A percentile compares a stretch with the other conserved stretches of the same genome.
Conservation (phyloP, 352 stramenopile genomes). For the Phytophthora pseudosyringae region DNA sequence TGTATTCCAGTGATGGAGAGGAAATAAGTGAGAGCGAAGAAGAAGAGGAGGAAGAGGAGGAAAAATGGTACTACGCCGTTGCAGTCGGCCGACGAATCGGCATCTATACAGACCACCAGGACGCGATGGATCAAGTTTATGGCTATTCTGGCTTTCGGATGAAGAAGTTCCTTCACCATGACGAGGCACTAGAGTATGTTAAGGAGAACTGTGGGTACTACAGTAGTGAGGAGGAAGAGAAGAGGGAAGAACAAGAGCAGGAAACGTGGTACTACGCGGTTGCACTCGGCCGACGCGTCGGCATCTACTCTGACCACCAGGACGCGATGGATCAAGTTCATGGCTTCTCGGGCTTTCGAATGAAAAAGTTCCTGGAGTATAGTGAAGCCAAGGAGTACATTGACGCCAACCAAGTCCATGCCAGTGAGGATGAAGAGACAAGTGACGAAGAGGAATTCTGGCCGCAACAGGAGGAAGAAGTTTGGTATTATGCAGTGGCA, state of each 20-base stretch:
- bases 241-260: constrained; percentile 24
- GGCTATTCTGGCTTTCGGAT: constrained; percentile 53
- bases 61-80: constrained; percentile 51
- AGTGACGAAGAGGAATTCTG: constrained; percentile 5
- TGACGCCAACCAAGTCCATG: not conserved
- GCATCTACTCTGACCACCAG: constrained; percentile 1
- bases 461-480: not conserved
- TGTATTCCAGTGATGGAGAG: constrained; percentile 23
- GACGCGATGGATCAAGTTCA: constrained; percentile 10
- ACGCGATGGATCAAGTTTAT: constrained; percentile 49
- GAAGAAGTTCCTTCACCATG: constrained; percentile 65
- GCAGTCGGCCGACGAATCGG: constrained; percentile 48
- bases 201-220: constrained; percentile 4
- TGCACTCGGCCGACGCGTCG: constrained; percentile 17
- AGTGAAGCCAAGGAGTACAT: constrained; percentile 2
- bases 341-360: constrained; percentile 2
- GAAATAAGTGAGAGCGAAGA: constrained; percentile 9
- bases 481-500: constrained; percentile 54
- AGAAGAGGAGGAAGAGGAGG: not conserved
- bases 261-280: constrained; percentile 42
- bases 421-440: not conserved
- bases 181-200: constrained; percentile 35
- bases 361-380: constrained; percentile 17
- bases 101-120: constrained; percentile 53
- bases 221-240: constrained; percentile 5